Percentiles rank a stretch among this genome's conserved stretches.
Evolutionary conservation across 1,284 basidiomycete species (phyloP).

Genomic region (Ustanciosporium gigantosporum): DNA sequence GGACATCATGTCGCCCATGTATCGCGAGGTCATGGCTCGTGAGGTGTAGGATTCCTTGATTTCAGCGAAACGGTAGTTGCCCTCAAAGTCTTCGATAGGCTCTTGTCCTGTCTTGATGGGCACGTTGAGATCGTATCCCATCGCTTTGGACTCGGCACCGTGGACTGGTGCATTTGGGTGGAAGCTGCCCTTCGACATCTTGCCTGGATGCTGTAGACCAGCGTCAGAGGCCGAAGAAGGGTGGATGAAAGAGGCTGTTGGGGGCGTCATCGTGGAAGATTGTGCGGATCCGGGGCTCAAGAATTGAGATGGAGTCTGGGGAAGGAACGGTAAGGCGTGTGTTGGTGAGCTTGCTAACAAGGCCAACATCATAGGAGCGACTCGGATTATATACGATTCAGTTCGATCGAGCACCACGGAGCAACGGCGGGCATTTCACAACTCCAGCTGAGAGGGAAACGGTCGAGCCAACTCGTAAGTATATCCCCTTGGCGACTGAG

Average conservation of each 20-base stretch:
- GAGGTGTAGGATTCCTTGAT: slow-evolving; percentile 57
- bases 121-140: slow-evolving; percentile 34
- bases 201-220: slow-evolving; percentile 6
- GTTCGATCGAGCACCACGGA: too few relatives aligned
- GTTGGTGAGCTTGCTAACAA: too few relatives aligned
- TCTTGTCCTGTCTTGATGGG: slow-evolving; percentile 50
- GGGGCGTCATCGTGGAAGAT: slow-evolving; percentile 29
- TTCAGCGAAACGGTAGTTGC: slow-evolving; percentile 54
- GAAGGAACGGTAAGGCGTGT: too few relatives aligned
- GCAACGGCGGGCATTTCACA: too few relatives aligned
- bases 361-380: too few relatives aligned
- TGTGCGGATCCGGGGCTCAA: too few relatives aligned
- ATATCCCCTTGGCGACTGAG: too few relatives aligned
- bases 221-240: neutral
- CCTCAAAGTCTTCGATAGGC: slow-evolving; percentile 53
- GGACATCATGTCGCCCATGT: slow-evolving; percentile 56
- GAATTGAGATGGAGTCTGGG: too few relatives aligned
- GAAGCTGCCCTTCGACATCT: slow-evolving; percentile 19
- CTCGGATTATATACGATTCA: too few relatives aligned
- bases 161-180: slow-evolving; percentile 1
- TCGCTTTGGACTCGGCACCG: too few relatives aligned
- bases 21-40: slow-evolving; percentile 54
- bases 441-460: too few relatives aligned
- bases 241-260: slow-evolving; percentile 28
- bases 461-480: too few relatives aligned